Percentiles rank a stretch among this genome's conserved stretches.
phyloP scores from a whole-genome alignment of 768 basidiomycete genomes.

The Coprinellus micaceus region DNA sequence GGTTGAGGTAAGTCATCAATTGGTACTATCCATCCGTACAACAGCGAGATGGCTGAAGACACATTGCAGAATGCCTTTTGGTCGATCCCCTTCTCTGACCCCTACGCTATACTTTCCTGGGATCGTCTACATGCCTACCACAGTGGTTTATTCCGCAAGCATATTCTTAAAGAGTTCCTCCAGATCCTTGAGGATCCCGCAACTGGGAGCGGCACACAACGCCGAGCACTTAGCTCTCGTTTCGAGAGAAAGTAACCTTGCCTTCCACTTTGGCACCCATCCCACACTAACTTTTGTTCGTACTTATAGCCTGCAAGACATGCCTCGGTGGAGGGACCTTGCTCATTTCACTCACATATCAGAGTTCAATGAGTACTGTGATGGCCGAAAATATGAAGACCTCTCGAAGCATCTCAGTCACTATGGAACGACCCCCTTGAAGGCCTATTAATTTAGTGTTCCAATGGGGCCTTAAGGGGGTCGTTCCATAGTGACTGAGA shows the following conservation, averaged over 20 bases:
- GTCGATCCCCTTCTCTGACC: conserved; percentile 1
- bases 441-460: too few relatives aligned
- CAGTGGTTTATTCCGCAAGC: conserved; percentile 10
- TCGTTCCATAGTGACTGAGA: too few relatives aligned
- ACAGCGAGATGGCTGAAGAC: not conserved
- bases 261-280: not conserved
- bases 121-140: conserved; percentile 16
- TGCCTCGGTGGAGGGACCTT: conserved; percentile 11
- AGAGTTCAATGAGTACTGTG: conserved; percentile 7
- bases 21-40: not conserved
- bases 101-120: conserved; percentile 12
- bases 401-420: too few relatives aligned
- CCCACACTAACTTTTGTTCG: not conserved
- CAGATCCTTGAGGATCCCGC: not conserved
- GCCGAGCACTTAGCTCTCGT: too few relatives aligned
- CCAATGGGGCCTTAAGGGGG: too few relatives aligned
- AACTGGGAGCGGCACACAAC: too few relatives aligned
- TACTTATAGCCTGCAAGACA: too few relatives aligned
- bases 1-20: conserved; percentile 17
- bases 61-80: conserved; percentile 15
- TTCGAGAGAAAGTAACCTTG: not conserved
- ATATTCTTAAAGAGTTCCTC: not conserved
- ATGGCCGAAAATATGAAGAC: conserved; percentile 13
- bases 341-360: conserved; percentile 5
- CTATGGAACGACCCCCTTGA: too few relatives aligned